Base-by-base conservation (phyloP, 768 basidiomycete genomes). In the Suillus hirtellus region DNA sequence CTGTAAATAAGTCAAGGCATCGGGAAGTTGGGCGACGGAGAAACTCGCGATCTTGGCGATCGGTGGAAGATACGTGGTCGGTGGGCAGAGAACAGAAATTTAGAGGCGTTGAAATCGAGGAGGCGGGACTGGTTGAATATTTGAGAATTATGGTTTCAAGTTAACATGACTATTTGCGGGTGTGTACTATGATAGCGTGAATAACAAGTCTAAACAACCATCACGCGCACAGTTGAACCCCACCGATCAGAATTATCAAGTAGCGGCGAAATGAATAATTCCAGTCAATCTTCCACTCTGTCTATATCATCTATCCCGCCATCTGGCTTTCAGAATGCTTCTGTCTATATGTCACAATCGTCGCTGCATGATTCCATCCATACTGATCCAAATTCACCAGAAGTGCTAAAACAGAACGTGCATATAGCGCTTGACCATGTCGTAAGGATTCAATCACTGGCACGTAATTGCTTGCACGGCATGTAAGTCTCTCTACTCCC, bases 331-430 rank as follows among this genome's bases (percentile, higher is more conserved):
- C 10, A 52, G 43, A 59, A 64, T 21, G 58, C 55, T 3, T 56
- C 69, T 17, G 60, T 66, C 8, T 75, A 69, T 15, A 66, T 73
- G n/a, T 75, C 74, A 17, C 75, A 76, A 61, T 72, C 72, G 17
- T 70, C 72, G 24, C 64, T 59, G 7, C 43, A 52, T 17, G 60
- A 62, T 2, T 17, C 65, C 12, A 64, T 68, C 1, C 72, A 76
- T 56, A 64, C 62, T 7, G 88, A 89, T 63, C 82, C 81, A 17
- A 89, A 84, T 64, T 85, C 87, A 27, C 83, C 85, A 17, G 85
- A 84, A 34, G 62, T 80, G n/a, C 87, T 90, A 78, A 86, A 84
- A 65, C 82, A 84, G 59, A 86, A 86, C 69, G 64, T 87, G 1
- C 80, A 79, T 46, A 60, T 81, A 17, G 76, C 81, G 0, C 79